A percentile compares a stretch with the other conserved stretches of the same genome.
Evolutionary conservation across 306 rosid genomes (phyloP).

Genomic region (Begonia masoniana): DNA sequence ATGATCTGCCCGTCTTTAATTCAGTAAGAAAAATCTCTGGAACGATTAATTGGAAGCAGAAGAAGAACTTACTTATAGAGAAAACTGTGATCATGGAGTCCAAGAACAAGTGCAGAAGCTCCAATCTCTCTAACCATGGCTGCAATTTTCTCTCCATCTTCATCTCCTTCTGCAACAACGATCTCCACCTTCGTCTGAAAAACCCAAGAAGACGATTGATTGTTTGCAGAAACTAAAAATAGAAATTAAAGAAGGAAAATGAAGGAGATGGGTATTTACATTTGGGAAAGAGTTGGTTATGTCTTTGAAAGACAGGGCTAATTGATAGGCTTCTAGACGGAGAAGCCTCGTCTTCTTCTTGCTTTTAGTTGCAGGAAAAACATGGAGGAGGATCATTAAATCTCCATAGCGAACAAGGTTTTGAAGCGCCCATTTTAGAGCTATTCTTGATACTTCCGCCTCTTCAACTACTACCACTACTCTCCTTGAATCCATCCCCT

Average conservation of each 20-base stretch:
- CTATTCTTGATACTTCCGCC: conserved; percentile 69
- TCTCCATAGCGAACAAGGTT: conserved; percentile 70
- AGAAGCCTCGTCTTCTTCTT: conserved; percentile 39
- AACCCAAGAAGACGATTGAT: conserved; percentile 7
- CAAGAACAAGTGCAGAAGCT: conserved; percentile 66
- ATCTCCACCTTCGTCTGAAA: conserved; percentile 93
- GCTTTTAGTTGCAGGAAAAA: conserved; percentile 34
- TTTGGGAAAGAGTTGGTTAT: conserved; percentile 55
- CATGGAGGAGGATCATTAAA: conserved; percentile 68
- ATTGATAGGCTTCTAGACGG: conserved; percentile 61
- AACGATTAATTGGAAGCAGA: neutral
- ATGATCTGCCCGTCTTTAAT: neutral
- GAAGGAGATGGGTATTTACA: conserved; percentile 11
- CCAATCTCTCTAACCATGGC: conserved; percentile 51
- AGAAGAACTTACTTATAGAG: conserved; percentile 81
- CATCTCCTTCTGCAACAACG: conserved; percentile 66
- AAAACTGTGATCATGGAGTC: conserved; percentile 88
- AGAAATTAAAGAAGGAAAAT: neutral
- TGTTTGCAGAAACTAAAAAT: neutral
- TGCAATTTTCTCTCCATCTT: conserved; percentile 55
- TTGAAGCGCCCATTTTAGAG: conserved; percentile 68
- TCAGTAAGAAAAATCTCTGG: neutral
- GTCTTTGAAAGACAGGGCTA: conserved; percentile 74
- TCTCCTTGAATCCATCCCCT: conserved; percentile 61
- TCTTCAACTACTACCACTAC: conserved; percentile 83